Conservation (phyloP, 169 alveolate species). For the Eimeria brunetti region DNA sequence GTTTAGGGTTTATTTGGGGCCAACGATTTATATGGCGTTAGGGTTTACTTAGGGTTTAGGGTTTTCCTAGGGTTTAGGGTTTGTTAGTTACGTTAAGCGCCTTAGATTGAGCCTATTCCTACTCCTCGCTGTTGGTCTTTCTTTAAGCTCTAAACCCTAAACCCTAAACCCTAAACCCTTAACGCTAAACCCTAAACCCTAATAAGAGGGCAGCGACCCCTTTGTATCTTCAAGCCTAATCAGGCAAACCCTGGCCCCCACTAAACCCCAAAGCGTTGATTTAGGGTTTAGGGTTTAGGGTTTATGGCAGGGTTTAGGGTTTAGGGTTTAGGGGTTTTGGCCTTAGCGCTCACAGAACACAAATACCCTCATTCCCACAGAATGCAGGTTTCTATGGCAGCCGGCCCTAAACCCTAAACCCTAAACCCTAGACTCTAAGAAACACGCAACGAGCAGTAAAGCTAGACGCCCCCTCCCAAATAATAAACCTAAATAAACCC, state of each 20-base stretch:
- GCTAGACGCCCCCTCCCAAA: background rate
- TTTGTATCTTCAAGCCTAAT: too few species aligned
- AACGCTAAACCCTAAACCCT: slow-evolving; percentile 39
- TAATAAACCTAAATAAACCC: background rate
- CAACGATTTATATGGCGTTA: too few species aligned
- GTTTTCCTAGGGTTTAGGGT: background rate
- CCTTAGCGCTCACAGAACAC: background rate
- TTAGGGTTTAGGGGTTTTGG: background rate
- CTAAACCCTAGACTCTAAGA: background rate
- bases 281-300: slow-evolving; percentile 33
- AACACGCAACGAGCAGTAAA: background rate
- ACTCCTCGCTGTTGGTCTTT: background rate
- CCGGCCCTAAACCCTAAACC: slow-evolving; percentile 35
- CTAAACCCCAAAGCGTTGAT: background rate
- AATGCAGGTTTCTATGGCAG: background rate
- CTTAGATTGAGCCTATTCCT: too few species aligned
- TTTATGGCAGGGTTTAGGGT: slow-evolving; percentile 19
- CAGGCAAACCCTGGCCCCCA: background rate
- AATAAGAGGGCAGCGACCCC: too few species aligned
- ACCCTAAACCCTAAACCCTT: slow-evolving; percentile 54
- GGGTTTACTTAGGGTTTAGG: too few species aligned
- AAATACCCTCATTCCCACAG: background rate
- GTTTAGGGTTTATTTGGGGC: background rate
- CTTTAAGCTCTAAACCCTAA: slow-evolving; percentile 9
- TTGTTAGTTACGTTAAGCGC: too few species aligned